Conservation (phyloP, 371 early-diverging fungal species). For the Mortierella sp. region DNA sequence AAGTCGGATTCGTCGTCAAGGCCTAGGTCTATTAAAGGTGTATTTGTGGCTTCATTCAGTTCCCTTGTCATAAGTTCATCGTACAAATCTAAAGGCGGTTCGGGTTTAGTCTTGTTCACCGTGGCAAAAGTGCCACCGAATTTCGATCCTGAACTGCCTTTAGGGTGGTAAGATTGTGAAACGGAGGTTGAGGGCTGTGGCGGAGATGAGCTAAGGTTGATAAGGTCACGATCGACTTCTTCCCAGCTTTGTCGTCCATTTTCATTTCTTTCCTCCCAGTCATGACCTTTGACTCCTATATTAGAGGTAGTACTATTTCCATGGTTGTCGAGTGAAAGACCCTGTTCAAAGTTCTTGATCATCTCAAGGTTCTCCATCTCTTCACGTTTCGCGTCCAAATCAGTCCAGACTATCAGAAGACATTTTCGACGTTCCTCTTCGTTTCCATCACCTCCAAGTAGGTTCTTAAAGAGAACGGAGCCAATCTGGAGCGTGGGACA, state of each 20-base stretch:
- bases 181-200: neutral
- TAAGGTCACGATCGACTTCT: slow-evolving; percentile 11
- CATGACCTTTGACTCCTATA: neutral
- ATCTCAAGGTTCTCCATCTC: slow-evolving; percentile 52
- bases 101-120: neutral
- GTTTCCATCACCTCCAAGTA: slow-evolving; percentile 44
- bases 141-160: slow-evolving; percentile 4
- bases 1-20: slow-evolving; percentile 10
- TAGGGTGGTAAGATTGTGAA: slow-evolving; percentile 1
- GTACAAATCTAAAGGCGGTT: slow-evolving; percentile 33
- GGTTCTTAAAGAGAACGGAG: slow-evolving; percentile 70
- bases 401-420: slow-evolving; percentile 28
- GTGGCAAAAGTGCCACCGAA: slow-evolving; percentile 4
- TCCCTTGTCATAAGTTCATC: slow-evolving; percentile 48
- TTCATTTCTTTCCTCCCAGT: neutral
- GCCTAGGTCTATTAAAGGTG: slow-evolving; percentile 36
- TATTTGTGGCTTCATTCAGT: slow-evolving; percentile 41
- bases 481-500: slow-evolving; percentile 83
- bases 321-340: slow-evolving; percentile 21
- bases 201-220: slow-evolving; percentile 2
- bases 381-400: slow-evolving; percentile 30
- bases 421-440: slow-evolving; percentile 28
- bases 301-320: neutral
- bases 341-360: slow-evolving; percentile 45
- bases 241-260: slow-evolving; percentile 22